These are phyloP conservation scores for Penstemon eatonii DNA, from an alignment of 257 asterid genomes.

Conservation along the genomic window DNA sequence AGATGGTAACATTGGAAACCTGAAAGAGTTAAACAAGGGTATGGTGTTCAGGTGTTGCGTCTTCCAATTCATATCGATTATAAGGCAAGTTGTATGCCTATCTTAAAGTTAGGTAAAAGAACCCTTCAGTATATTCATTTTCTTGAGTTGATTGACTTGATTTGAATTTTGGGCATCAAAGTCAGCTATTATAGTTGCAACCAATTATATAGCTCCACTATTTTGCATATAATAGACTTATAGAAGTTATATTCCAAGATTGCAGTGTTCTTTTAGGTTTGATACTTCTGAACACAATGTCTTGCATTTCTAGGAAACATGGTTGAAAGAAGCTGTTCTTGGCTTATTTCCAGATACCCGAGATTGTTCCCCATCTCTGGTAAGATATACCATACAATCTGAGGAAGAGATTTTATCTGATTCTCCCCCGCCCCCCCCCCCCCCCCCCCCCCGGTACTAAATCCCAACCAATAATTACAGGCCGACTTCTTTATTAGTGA, in stretches of 20 bases:
- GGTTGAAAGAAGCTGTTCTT: slow-evolving; percentile 89
- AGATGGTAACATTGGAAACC: not conserved
- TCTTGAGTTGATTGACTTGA: slow-evolving; percentile 17
- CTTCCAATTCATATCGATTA: slow-evolving; percentile 5
- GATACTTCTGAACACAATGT: slow-evolving; percentile 24
- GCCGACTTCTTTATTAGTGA: slow-evolving; percentile 69
- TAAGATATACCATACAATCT: slow-evolving; percentile 34
- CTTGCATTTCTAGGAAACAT: slow-evolving; percentile 61
- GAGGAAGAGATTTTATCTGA: not conserved
- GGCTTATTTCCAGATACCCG: slow-evolving; percentile 83
- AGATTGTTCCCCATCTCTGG: slow-evolving; percentile 84
- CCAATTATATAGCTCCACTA: not conserved
- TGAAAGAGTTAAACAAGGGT: slow-evolving; percentile 14
- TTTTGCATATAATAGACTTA: slow-evolving; percentile 7
- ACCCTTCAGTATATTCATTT: not conserved
- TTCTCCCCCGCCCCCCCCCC: too few species aligned
- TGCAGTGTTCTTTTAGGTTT: slow-evolving; percentile 11
- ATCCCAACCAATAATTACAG: slow-evolving; percentile 41
- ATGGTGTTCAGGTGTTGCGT: slow-evolving; percentile 8
- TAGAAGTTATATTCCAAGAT: not conserved
- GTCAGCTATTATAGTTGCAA: slow-evolving; percentile 10
- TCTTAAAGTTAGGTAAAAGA: not conserved
- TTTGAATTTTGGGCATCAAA: slow-evolving; percentile 4
- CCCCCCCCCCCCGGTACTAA: slow-evolving; percentile 22
- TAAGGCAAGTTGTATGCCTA: not conserved